phyloP scores from a whole-genome alignment of 805 yeast species.

The Wickerhamiella kurtzmanii region DNA sequence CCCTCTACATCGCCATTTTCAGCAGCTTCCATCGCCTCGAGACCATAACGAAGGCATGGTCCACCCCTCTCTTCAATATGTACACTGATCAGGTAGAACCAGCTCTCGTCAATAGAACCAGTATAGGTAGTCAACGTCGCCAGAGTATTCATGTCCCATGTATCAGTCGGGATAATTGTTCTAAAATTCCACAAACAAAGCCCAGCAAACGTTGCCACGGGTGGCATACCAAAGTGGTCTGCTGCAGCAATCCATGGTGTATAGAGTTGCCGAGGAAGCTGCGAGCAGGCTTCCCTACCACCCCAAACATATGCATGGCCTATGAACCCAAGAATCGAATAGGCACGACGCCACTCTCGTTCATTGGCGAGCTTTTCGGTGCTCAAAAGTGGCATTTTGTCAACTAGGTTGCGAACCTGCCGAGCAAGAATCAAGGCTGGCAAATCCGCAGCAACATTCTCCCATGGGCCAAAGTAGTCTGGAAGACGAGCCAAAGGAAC shows the following conservation, averaged over 20 bases:
- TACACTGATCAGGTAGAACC: slow-evolving; percentile 86
- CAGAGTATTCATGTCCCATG: slow-evolving; percentile 49
- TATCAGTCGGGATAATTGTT: slow-evolving; percentile 38
- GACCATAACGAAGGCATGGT: slow-evolving; percentile 48
- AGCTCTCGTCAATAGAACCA: slow-evolving; percentile 79
- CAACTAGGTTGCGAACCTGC: slow-evolving; percentile 49
- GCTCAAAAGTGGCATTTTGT: slow-evolving; percentile 44
- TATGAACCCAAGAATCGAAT: slow-evolving; percentile 62
- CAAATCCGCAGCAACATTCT: slow-evolving; percentile 44
- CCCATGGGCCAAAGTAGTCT: slow-evolving; percentile 69
- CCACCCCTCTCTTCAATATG: slow-evolving; percentile 79
- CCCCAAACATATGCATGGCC: slow-evolving; percentile 91
- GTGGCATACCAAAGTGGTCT: slow-evolving; percentile 58
- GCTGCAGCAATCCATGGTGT: slow-evolving; percentile 52
- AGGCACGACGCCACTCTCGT: slow-evolving; percentile 62
- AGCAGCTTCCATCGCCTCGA: slow-evolving; percentile 49
- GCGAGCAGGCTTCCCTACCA: slow-evolving; percentile 37
- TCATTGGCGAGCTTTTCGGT: slow-evolving; percentile 33
- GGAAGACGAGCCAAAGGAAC: slow-evolving; percentile 51
- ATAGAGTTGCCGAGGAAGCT: slow-evolving; percentile 55
- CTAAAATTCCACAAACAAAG: slow-evolving; percentile 80
- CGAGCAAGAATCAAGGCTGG: slow-evolving; percentile 63
- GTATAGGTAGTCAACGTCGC: slow-evolving; percentile 77
- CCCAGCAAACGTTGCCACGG: slow-evolving; percentile 79
- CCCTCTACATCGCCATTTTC: slow-evolving; percentile 32